These are phyloP conservation scores for Aspergillus sp. DNA, from an alignment of 2,329 filamentous ascomycete genomes.

Conservation along the genomic window DNA sequence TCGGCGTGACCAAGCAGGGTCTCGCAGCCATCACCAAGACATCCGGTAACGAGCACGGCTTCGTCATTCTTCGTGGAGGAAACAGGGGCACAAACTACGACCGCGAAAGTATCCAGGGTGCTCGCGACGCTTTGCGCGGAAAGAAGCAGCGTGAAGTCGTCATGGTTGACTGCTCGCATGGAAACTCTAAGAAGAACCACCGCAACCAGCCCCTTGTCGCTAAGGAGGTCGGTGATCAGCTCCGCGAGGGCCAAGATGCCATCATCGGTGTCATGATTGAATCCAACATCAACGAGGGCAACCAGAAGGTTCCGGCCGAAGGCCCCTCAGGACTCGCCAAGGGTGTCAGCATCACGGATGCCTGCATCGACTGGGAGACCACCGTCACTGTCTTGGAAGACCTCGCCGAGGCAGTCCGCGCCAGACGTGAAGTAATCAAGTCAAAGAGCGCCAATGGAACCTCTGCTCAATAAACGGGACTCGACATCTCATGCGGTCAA, in stretches of 20 bases:
- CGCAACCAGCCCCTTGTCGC: slow-evolving; percentile 96
- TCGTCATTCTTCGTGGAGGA: slow-evolving; percentile 92
- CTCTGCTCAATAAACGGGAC: slow-evolving; percentile 26
- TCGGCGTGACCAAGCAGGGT: slow-evolving; percentile 98
- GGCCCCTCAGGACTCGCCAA: slow-evolving; percentile 79
- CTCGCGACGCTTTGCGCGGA: slow-evolving; percentile 76
- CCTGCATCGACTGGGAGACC: slow-evolving; percentile 90
- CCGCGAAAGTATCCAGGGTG: slow-evolving; percentile 76
- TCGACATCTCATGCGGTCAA: slow-evolving; percentile 2
- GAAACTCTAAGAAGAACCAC: slow-evolving; percentile 97
- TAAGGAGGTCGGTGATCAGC: slow-evolving; percentile 77
- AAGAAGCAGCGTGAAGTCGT: slow-evolving; percentile 87
- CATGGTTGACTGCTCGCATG: slow-evolving; percentile 99
- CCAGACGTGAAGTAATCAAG: slow-evolving; percentile 62
- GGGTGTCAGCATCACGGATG: slow-evolving; percentile 93
- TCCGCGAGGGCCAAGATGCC: slow-evolving; percentile 81
- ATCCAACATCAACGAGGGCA: slow-evolving; percentile 91
- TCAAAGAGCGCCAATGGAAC: slow-evolving; percentile 35
- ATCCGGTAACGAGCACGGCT: slow-evolving; percentile 92
- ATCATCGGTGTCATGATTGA: slow-evolving; percentile 99
- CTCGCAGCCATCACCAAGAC: slow-evolving; percentile 94
- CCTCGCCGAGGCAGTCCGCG: slow-evolving; percentile 80
- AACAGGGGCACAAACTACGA: slow-evolving; percentile 94
- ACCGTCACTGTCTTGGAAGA: slow-evolving; percentile 83
- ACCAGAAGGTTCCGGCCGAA: slow-evolving; percentile 84